Evolutionary conservation across 1,139 yeast species (phyloP).

Genomic region (Yamadazyma siamensis): DNA sequence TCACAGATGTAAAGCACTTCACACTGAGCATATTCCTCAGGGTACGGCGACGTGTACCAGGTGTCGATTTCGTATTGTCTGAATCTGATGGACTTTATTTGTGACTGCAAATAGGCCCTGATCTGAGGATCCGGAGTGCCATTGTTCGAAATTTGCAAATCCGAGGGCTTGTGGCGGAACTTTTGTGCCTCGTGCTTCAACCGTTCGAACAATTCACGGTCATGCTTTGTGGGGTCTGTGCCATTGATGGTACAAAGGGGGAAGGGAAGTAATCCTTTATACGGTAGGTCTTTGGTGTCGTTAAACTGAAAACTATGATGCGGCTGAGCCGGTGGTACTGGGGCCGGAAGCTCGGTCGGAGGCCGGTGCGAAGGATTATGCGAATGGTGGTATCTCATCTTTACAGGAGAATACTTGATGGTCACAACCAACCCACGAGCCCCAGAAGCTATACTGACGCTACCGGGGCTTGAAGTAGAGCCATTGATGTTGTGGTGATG

Average conservation of each 20-base stretch:
- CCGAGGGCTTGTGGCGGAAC: not conserved
- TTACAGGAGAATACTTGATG: constrained; percentile 7
- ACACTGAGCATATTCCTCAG: constrained; percentile 74
- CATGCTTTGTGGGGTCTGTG: constrained; percentile 57
- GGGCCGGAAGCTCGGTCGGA: too few relatives aligned
- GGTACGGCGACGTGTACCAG: constrained; percentile 94
- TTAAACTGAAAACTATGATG: too few relatives aligned
- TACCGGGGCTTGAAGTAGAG: too few relatives aligned
- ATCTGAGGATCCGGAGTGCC: constrained; percentile 1
- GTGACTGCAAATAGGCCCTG: constrained; percentile 19
- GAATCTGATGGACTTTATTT: constrained; percentile 57
- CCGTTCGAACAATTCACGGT: constrained; percentile 45
- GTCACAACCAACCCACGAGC: too few relatives aligned
- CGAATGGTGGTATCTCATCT: too few relatives aligned
- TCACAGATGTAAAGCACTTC: constrained; percentile 74
- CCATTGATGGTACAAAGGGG: constrained; percentile 59
- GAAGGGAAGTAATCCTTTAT: constrained; percentile 58
- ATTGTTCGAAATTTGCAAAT: constrained; percentile 12
- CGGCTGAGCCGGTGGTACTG: too few relatives aligned
- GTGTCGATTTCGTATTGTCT: constrained; percentile 75
- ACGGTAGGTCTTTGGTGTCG: constrained; percentile 49
- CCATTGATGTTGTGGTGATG: too few relatives aligned
- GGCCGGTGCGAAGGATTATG: too few relatives aligned
- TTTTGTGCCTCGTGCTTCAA: constrained; percentile 14
- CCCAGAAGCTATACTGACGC: too few relatives aligned